Base-by-base conservation (phyloP, 352 stramenopile genomes). In the Globisporangium abappressorium region DNA sequence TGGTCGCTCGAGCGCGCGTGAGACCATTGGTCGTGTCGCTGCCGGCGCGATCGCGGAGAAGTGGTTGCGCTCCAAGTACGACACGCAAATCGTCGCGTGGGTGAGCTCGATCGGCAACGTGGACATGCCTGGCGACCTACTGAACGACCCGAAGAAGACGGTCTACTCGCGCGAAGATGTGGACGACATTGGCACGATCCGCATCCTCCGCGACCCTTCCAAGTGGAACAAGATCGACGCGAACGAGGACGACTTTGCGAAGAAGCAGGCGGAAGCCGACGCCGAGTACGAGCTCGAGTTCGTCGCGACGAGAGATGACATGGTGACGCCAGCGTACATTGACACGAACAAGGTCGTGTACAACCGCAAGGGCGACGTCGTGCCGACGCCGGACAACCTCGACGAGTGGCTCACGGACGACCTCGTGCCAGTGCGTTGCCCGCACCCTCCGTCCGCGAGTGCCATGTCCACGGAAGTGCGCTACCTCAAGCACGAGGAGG, bases 1-100 rank as follows among this genome's bases (percentile, higher is more conserved):
- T 59, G 98, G 98, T 47, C 92, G 98, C 30, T 94, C 91, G 33
- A 98, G 92, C 56, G 98, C 98, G 12, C 89, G 98, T 15, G 97
- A 99, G 79, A 99, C 97, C 14, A 99, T 99, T 78, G 98, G 97
- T 46, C 95, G 98, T 65, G 97, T 99, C 20, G 97, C 97, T 0
- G 97, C 97, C 12, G 97, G 96, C 49, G 98, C 98, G 8, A 92
- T 99, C 70, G 97, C 97, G 9, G 87, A 98, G 66, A 99, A 99
- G 79, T 98, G 97, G 77, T 84, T 99, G 11, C 77, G 84, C 66
- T 76, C 90, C 70, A 97, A 98, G 82, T 98, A 95, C 74, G 76
- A 94, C 33, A 98, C 87, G 41, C 68, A 79, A 28, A 94, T 97
- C 56, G 91, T 97, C 56, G 91, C 87, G 62, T 97, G 88, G 83